These are phyloP conservation scores for Globisporangium uncinulatum DNA, from an alignment of 352 stramenopile genomes.

Conservation along the genomic window DNA sequence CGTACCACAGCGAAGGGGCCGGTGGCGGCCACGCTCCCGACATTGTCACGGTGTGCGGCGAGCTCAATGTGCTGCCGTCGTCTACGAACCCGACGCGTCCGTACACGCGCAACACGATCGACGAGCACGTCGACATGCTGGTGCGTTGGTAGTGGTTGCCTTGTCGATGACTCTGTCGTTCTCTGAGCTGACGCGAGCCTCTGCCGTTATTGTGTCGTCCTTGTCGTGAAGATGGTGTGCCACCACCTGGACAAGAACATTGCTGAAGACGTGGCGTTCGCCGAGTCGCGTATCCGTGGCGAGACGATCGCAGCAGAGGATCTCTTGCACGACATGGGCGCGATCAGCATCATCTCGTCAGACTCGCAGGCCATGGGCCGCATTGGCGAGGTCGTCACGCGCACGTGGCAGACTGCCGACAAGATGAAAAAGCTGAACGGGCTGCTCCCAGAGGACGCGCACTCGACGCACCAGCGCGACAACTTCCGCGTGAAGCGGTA, in stretches of 20 bases:
- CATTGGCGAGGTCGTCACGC: slow-evolving; percentile 94
- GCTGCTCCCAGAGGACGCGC: slow-evolving; percentile 79
- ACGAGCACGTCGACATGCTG: slow-evolving; percentile 98
- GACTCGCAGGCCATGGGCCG: slow-evolving; percentile 97
- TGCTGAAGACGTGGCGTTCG: slow-evolving; percentile 96
- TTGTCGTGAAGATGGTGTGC: slow-evolving; percentile 88
- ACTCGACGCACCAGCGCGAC: slow-evolving; percentile 59
- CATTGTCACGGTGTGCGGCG: slow-evolving; percentile 95
- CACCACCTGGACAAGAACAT: slow-evolving; percentile 96
- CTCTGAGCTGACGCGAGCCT: too few relatives aligned
- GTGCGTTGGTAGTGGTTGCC: slow-evolving; percentile 7
- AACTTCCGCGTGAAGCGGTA: slow-evolving; percentile 96
- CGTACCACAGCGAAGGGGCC: slow-evolving; percentile 94
- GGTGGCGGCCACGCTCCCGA: slow-evolving; percentile 94
- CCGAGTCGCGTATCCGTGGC: slow-evolving; percentile 95
- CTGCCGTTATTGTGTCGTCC: too few relatives aligned
- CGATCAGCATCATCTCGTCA: slow-evolving; percentile 95
- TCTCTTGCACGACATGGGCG: slow-evolving; percentile 96
- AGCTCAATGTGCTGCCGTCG: slow-evolving; percentile 92
- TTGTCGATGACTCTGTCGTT: too few relatives aligned
- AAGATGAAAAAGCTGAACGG: slow-evolving; percentile 97
- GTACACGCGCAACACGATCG: slow-evolving; percentile 97
- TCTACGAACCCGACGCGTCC: slow-evolving; percentile 96
- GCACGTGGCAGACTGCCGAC: slow-evolving; percentile 97
- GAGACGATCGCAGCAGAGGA: slow-evolving; percentile 98